Base-by-base conservation (phyloP, 768 basidiomycete species). In the Trametes coccinea region DNA sequence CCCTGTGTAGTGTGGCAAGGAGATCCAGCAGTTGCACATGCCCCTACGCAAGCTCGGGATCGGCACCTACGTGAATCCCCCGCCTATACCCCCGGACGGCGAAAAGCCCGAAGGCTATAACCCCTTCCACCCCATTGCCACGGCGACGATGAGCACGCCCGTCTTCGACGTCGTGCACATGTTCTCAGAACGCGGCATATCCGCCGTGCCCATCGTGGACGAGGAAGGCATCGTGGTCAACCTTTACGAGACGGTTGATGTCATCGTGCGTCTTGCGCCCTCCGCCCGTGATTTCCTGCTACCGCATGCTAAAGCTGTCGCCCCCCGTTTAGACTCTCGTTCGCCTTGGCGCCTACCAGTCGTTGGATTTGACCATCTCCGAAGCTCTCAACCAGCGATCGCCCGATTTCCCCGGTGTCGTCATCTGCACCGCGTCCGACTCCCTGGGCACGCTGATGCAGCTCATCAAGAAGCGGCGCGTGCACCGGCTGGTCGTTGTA, bases 111-210 rank as follows among this genome's bases (percentile, higher is more conserved):
- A 83, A 53, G 80, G 79, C 52, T 78, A 82, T 44, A 88, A 89
- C 60, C 92, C 90, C 0, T 98, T 87, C 74, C 84, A 89, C 73
- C 97, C 97, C 2, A 87, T 98, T 59, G 90, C 92, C 5, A 97
- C 95, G 0, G 96, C 96, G 10, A 95, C 87, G 34, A 79, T 96
- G 69, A 79, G 87, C 59, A 97, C 96, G 0, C 90, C 92, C 31
- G 97, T 99, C 2, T 98, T 97, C 69, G 95, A 98, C 70, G 94
- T 98, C 61, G 97, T 98, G 2, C 97, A 99, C 71, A 94, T 96
- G 90, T 98, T 98, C 74, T 96, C 93, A 0, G 92, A 95, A 74
- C 84, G 90, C 45, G 89, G 95, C 30, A 97, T 99, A 67, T 95
- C 93, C 8, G 96, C 96, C 5, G 96, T 99, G 5, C 97, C 97